phyloP scores from a whole-genome alignment of 2,329 filamentous ascomycete genomes.

The Botrytis pseudocinerea region DNA sequence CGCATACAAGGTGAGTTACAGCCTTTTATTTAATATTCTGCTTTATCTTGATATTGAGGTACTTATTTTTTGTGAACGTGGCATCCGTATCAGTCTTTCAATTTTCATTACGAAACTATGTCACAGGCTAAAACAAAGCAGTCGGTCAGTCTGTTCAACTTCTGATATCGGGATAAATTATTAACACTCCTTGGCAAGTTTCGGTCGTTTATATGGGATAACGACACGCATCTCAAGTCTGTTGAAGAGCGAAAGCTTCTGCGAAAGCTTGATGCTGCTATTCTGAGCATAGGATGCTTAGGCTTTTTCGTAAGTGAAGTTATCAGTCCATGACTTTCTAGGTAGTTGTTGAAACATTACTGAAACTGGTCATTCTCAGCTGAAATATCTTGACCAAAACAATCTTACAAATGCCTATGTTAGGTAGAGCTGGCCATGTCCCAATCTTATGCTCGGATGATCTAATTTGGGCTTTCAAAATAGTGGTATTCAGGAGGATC shows the following conservation, averaged over 20 bases:
- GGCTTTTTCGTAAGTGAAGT: not conserved
- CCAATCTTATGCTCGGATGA: too few species aligned
- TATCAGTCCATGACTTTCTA: not conserved
- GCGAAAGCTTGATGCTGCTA: not conserved
- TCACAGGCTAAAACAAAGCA: not conserved
- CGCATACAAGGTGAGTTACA: not conserved
- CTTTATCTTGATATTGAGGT: not conserved
- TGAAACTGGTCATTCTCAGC: too few species aligned
- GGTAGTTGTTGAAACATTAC: not conserved
- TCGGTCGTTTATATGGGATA: not conserved
- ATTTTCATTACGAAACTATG: not conserved
- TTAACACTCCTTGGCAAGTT: not conserved
- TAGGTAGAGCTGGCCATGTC: too few species aligned
- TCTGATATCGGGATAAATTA: not conserved
- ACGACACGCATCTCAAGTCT: not conserved
- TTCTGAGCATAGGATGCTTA: conserved; percentile 1
- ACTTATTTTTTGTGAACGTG: not conserved
- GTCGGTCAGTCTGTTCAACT: not conserved
- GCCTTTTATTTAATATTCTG: not conserved
- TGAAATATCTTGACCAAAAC: too few species aligned
- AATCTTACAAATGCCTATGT: too few species aligned
- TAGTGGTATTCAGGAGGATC: too few species aligned
- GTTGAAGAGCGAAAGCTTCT: not conserved
- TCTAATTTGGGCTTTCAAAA: too few species aligned
- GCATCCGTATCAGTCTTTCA: not conserved